Conservation (phyloP, 1,139 yeast genomes). For the Geotrichum reessii region DNA sequence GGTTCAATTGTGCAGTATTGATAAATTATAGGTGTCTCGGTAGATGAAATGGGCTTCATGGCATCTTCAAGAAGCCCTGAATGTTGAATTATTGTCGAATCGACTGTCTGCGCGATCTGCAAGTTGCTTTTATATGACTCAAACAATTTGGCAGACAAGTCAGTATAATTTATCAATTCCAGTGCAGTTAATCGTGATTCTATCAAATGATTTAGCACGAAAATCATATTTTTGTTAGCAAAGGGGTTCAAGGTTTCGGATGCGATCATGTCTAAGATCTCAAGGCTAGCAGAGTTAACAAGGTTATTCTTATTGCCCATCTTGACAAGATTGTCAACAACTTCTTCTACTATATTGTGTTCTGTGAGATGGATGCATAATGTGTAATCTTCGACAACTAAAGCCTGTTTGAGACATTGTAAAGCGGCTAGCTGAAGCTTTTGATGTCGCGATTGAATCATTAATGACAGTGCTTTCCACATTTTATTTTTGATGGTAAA, state of each 20-base stretch:
- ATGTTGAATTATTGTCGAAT: neutral
- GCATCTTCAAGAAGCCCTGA: neutral
- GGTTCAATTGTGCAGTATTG: neutral
- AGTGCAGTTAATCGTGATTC: conserved; percentile 1
- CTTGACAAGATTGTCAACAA: conserved; percentile 48
- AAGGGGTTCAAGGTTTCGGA: neutral
- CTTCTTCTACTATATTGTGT: conserved; percentile 31
- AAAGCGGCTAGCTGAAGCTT: conserved; percentile 2
- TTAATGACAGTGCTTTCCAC: neutral
- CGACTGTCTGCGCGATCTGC: neutral
- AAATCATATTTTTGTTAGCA: neutral
- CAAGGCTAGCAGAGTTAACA: conserved; percentile 71
- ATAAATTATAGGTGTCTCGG: neutral
- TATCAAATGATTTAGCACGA: neutral
- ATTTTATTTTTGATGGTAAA: conserved; percentile 52
- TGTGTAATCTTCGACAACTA: conserved; percentile 1
- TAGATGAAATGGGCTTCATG: neutral
- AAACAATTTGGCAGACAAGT: neutral
- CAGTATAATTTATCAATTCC: neutral
- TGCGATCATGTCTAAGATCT: conserved; percentile 38
- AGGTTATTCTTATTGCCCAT: conserved; percentile 54
- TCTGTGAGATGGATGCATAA: neutral
- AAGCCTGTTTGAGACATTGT: conserved; percentile 4
- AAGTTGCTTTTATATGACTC: neutral
- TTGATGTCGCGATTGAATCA: conserved; percentile 1